These are phyloP conservation scores for Apophysomyces sp. DNA, from an alignment of 371 early-diverging fungal species.

Conservation along the genomic window DNA sequence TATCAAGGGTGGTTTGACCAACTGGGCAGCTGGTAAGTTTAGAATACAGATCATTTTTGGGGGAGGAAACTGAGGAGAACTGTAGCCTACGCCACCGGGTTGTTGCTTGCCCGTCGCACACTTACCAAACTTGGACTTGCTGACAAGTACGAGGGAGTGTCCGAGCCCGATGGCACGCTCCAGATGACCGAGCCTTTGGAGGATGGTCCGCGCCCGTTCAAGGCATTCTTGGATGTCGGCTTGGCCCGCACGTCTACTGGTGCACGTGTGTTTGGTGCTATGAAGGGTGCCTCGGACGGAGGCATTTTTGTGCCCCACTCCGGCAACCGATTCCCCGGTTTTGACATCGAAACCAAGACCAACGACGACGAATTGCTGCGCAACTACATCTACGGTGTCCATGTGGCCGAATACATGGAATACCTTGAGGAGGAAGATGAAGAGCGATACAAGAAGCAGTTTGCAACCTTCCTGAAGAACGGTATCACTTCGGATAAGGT, in stretches of 20 bases:
- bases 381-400: conserved; percentile 98
- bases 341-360: conserved; percentile 85
- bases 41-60: conserved; percentile 9
- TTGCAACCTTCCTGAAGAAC: conserved; percentile 92
- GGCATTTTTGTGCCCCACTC: conserved; percentile 98
- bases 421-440: conserved; percentile 97
- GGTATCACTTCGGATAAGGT: conserved; percentile 92
- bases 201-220: conserved; percentile 98
- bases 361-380: conserved; percentile 96
- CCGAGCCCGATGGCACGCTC: conserved; percentile 92
- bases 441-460: conserved; percentile 97
- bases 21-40: conserved; percentile 99
- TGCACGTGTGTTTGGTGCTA: conserved; percentile 91
- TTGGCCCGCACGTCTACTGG: conserved; percentile 99
- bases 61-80: not conserved
- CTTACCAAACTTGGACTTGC: conserved; percentile 95
- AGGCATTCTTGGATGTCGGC: conserved; percentile 99
- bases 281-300: conserved; percentile 99
- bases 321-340: conserved; percentile 99
- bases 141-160: conserved; percentile 94
- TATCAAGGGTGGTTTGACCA: conserved; percentile 99
- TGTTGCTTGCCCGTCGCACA: conserved; percentile 96
- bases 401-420: conserved; percentile 98
- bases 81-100: conserved; percentile 97
- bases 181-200: conserved; percentile 89